These are phyloP conservation scores for Mycena vitilis DNA, from an alignment of 768 basidiomycete genomes.

Conservation along the genomic window DNA sequence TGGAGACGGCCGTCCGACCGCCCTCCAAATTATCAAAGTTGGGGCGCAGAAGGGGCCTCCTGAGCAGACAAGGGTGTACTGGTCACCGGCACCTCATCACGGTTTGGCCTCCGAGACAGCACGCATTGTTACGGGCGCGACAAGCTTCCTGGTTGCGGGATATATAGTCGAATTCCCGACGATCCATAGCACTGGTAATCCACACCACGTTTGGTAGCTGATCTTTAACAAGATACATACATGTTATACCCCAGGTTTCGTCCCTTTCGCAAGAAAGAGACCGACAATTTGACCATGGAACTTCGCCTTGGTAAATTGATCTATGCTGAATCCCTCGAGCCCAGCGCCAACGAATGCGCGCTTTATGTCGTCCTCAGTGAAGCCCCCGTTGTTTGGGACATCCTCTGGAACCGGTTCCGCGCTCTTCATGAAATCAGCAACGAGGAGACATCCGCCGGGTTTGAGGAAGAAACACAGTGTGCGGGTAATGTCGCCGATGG, in stretches of 20 bases:
- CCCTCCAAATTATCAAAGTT: too few species aligned
- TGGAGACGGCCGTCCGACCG: too few species aligned
- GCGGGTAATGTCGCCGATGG: slow-evolving; percentile 62
- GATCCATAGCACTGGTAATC: background rate
- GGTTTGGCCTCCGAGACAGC: too few species aligned
- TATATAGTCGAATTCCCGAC: too few species aligned
- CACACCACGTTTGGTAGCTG: background rate
- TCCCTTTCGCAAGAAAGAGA: slow-evolving; percentile 70
- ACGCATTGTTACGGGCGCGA: too few species aligned
- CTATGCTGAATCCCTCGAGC: slow-evolving; percentile 57
- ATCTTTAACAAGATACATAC: too few species aligned
- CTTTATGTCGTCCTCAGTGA: slow-evolving; percentile 61
- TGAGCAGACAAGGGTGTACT: too few species aligned
- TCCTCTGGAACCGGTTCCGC: slow-evolving; percentile 46
- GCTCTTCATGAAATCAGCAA: slow-evolving; percentile 58
- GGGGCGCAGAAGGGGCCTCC: too few species aligned
- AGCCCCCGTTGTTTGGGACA: slow-evolving; percentile 67
- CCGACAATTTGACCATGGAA: slow-evolving; percentile 48
- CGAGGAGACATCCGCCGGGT: slow-evolving; percentile 68
- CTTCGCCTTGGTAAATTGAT: slow-evolving; percentile 46
- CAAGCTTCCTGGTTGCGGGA: too few species aligned
- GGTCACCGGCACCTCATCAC: too few species aligned
- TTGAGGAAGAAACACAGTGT: slow-evolving; percentile 68
- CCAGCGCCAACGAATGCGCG: slow-evolving; percentile 65
- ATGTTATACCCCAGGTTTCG: slow-evolving; percentile 43